Evolutionary conservation across 441 rosid species (phyloP), one percentile per base, ranked within the genome.

Genomic region (Brassica hybrid): DNA sequence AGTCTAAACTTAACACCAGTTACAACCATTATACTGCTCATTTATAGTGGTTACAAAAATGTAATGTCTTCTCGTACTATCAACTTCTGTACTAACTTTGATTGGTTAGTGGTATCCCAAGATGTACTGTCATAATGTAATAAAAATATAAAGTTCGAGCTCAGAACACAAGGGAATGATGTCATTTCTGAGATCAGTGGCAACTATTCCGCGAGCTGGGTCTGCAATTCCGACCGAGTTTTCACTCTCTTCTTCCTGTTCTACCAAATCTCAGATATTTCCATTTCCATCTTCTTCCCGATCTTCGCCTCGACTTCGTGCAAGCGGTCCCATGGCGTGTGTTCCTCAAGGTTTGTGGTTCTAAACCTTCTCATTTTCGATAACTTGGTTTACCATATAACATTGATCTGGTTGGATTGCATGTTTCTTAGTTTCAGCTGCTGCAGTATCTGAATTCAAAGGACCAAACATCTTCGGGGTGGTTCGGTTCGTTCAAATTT

Each of bases 361-460:
- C 0, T 2, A 54, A 54, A 17, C 11, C 12, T 17, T 17, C 21
- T 14, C 16, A 1, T 5, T 52, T 52, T 14, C 9, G 21, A 50
- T n/a, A n/a, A n/a, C 54, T 13, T 5, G 56, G 57, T 50, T 50
- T 50, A 50, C 9, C 9, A 50, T 50, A 50, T 56, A 3, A 18
- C 6, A 18, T 56, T 56, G 13, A 9, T 8, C 9, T 56, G 25
- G 25, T 18, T 9, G 25, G 60, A 16, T 56, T 56, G 13, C 60
- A 56, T 56, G 8, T 56, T 8, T 56, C 13, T 56, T 18, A 3
- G 60, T 18, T 56, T 1, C 60, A 56, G 25, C 60, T 56, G 13
- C 60, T 56, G 60, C 60, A 3, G 60, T 56, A 18, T 56, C 60
- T 18, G 60, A 56, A 56, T 56, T 56, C 25, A 56, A 56, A 56